phyloP scores from a whole-genome alignment of 371 early-diverging fungal species.

The Apophysomyces trapeziformis region DNA sequence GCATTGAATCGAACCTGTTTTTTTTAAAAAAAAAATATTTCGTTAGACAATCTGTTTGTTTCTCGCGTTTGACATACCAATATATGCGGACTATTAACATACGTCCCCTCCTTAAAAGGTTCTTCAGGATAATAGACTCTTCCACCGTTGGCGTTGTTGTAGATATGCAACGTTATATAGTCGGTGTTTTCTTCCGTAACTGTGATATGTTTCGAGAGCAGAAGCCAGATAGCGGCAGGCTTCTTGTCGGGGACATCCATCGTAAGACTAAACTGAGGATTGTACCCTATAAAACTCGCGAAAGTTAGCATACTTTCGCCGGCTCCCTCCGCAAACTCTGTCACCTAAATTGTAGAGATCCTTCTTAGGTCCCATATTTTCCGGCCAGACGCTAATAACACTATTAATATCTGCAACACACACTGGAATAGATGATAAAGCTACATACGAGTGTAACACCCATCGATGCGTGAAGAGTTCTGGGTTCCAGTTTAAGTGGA shows the following conservation, averaged over 20 bases:
- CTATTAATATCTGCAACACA: neutral
- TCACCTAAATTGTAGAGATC: conserved; percentile 64
- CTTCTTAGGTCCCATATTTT: conserved; percentile 64
- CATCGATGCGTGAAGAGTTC: conserved; percentile 66
- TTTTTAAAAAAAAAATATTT: conserved; percentile 6
- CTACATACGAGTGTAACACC: conserved; percentile 61
- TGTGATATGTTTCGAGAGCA: conserved; percentile 83
- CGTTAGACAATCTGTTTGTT: neutral
- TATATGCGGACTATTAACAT: conserved; percentile 87
- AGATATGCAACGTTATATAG: conserved; percentile 86
- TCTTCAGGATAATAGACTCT: conserved; percentile 80
- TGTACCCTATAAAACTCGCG: conserved; percentile 47
- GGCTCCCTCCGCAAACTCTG: neutral
- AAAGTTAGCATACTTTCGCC: neutral
- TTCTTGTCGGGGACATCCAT: conserved; percentile 60
- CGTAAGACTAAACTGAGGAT: conserved; percentile 78
- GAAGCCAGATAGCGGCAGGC: conserved; percentile 73
- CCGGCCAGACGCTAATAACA: conserved; percentile 60
- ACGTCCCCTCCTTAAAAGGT: conserved; percentile 74
- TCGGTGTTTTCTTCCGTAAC: conserved; percentile 83
- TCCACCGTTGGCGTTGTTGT: conserved; percentile 68
- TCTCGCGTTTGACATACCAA: conserved; percentile 45
- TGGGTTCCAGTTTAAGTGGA: conserved; percentile 92
- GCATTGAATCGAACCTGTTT: conserved; percentile 67
- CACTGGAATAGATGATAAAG: neutral